Conservation (phyloP, 177 flowering plant genomes). For the Vitis hybrid region DNA sequence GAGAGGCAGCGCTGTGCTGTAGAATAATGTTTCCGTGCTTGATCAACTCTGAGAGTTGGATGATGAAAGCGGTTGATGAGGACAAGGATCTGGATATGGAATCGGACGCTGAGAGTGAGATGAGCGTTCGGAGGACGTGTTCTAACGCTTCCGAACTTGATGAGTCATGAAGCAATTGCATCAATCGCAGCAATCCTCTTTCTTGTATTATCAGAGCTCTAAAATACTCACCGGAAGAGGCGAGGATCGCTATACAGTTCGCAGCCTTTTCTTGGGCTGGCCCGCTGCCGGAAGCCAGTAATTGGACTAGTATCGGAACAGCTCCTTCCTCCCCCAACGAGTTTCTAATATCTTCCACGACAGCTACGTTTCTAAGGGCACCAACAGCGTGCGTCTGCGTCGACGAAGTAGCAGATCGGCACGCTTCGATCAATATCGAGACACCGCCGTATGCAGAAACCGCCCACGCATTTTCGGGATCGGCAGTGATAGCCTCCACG, state of each 20-base stretch:
- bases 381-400: constrained; percentile 54
- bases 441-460: constrained; percentile 81
- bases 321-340: constrained; percentile 67
- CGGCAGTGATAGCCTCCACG: constrained; percentile 68
- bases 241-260: constrained; percentile 45
- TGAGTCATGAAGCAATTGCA: constrained; percentile 47
- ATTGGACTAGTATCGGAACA: constrained; percentile 46
- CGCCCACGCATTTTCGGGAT: constrained; percentile 82
- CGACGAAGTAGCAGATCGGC: constrained; percentile 57
- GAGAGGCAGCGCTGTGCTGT: constrained; percentile 51
- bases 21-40: constrained; percentile 41
- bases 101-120: constrained; percentile 40
- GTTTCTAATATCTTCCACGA: constrained; percentile 49
- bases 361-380: constrained; percentile 52
- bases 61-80: constrained; percentile 43
- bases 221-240: constrained; percentile 47
- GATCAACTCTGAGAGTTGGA: constrained; percentile 53
- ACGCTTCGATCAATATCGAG: constrained; percentile 55
- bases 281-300: constrained; percentile 39
- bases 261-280: constrained; percentile 53
- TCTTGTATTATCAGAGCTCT: constrained; percentile 44
- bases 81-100: constrained; percentile 31
- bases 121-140: constrained; percentile 50
- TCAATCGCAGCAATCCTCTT: constrained; percentile 50
- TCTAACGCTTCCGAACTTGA: constrained; percentile 51